Percentiles rank a stretch among this genome's conserved stretches.
Evolutionary conservation across 2,329 filamentous ascomycete species (phyloP).

Genomic region (Cladosporium austrohemisphaericum): DNA sequence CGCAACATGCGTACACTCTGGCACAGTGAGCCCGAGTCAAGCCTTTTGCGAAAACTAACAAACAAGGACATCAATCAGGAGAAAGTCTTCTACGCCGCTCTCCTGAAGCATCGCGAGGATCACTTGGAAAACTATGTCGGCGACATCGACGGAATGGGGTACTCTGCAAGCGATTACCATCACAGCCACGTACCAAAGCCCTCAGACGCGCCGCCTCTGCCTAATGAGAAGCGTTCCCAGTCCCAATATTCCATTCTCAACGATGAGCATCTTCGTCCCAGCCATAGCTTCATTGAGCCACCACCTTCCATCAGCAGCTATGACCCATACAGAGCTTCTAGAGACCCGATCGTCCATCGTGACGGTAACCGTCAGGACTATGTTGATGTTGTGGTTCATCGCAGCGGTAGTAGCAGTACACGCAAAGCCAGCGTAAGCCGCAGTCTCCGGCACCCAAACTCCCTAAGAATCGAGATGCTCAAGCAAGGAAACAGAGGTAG

Average conservation of each 20-base stretch:
- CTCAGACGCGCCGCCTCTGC: constrained; percentile 34
- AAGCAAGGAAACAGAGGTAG: constrained; percentile 27
- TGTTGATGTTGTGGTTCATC: constrained; percentile 66
- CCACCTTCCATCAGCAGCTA: constrained; percentile 63
- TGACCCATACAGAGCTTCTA: constrained; percentile 76
- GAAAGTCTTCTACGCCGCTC: constrained; percentile 85
- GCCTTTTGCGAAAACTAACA: constrained; percentile 65
- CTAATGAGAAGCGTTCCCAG: constrained; percentile 41
- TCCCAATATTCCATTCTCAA: constrained; percentile 57
- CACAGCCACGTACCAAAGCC: constrained; percentile 53
- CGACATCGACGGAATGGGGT: constrained; percentile 62
- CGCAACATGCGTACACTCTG: constrained; percentile 85
- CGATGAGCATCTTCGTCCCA: constrained; percentile 47
- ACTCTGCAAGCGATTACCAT: constrained; percentile 89
- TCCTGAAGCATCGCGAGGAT: constrained; percentile 76
- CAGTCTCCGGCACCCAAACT: constrained; percentile 40
- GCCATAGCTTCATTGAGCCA: constrained; percentile 49
- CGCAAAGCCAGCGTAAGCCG: constrained; percentile 35
- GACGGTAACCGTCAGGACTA: constrained; percentile 52
- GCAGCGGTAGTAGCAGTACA: constrained; percentile 39
- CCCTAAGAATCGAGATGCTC: constrained; percentile 39
- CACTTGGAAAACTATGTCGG: constrained; percentile 81
- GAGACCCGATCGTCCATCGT: constrained; percentile 42
- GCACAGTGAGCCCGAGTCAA: constrained; percentile 76
- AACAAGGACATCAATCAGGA: constrained; percentile 67